Conservation (phyloP, 768 basidiomycete species). For the Boletus insuetus region DNA sequence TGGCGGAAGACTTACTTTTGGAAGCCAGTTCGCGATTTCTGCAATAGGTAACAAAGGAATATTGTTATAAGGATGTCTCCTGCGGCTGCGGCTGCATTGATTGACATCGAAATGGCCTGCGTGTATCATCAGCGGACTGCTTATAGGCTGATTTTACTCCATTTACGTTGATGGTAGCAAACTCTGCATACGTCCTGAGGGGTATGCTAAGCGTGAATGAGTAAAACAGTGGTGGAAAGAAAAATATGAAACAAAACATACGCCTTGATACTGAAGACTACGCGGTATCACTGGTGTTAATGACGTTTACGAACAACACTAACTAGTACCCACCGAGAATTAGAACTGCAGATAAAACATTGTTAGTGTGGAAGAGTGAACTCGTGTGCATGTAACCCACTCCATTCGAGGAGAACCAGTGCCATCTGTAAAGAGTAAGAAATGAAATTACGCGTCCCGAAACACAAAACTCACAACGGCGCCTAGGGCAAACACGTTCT, state of each 20-base stretch:
- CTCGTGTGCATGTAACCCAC: conserved; percentile 12
- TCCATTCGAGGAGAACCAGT: conserved; percentile 42
- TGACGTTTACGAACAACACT: too few relatives aligned
- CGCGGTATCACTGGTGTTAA: background rate
- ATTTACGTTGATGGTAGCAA: background rate
- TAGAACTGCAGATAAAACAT: conserved; percentile 17
- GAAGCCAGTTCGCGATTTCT: conserved; percentile 50
- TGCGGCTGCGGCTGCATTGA: conserved; percentile 46
- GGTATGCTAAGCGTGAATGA: conserved; percentile 36
- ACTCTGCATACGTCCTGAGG: background rate
- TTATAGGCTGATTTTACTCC: background rate
- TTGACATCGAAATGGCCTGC: background rate
- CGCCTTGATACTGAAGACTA: background rate
- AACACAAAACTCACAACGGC: conserved; percentile 24
- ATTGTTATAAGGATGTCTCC: conserved; percentile 49
- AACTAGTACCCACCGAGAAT: conserved; percentile 31
- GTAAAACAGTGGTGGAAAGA: background rate
- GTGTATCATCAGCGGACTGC: background rate
- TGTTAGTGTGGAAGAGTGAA: conserved; percentile 3
- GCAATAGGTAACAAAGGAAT: conserved; percentile 45
- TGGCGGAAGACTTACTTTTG: conserved; percentile 28
- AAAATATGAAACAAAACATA: background rate
- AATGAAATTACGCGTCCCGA: background rate
- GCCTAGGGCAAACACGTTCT: conserved; percentile 35
- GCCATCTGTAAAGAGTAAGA: background rate